Conservation (phyloP, 2,329 filamentous ascomycete species). For the Aspergillus brasiliensis region DNA sequence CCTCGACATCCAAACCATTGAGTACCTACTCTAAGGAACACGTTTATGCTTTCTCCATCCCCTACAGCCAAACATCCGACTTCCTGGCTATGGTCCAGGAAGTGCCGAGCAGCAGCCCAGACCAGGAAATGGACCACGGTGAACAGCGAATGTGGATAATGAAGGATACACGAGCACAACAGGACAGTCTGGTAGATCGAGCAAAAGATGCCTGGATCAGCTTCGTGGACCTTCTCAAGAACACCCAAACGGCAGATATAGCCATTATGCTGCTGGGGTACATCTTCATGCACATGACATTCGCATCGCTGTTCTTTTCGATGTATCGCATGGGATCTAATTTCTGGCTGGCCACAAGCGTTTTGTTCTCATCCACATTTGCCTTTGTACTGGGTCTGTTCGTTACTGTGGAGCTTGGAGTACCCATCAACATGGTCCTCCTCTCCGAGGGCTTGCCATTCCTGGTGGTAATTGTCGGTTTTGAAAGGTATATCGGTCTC, state of each 20-base stretch:
- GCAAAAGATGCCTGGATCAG: constrained; percentile 80
- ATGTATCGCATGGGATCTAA: constrained; percentile 97
- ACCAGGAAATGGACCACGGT: constrained; percentile 49
- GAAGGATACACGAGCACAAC: constrained; percentile 74
- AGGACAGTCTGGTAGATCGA: constrained; percentile 68
- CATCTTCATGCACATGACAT: constrained; percentile 95
- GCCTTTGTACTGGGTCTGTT: constrained; percentile 93
- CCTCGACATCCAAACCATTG: constrained; percentile 75
- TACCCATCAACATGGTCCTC: constrained; percentile 89
- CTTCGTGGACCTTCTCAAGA: constrained; percentile 77
- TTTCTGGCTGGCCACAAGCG: constrained; percentile 91
- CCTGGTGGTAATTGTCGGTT: constrained; percentile 96
- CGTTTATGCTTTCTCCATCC: constrained; percentile 77
- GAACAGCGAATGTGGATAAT: constrained; percentile 96
- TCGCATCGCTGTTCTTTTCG: constrained; percentile 95
- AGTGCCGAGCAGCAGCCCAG: constrained; percentile 67
- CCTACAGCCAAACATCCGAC: constrained; percentile 71
- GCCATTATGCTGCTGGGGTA: constrained; percentile 97
- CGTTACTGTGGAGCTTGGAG: constrained; percentile 88
- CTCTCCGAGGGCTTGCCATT: constrained; percentile 95
- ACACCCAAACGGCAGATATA: constrained; percentile 94
- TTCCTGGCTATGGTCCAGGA: constrained; percentile 79
- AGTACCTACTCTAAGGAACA: constrained; percentile 82
- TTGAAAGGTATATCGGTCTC: constrained; percentile 96
- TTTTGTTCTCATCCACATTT: constrained; percentile 90